Evolutionary conservation across 371 early-diverging fungal species (phyloP).

Genomic region (Blastocladiella emersonii): DNA sequence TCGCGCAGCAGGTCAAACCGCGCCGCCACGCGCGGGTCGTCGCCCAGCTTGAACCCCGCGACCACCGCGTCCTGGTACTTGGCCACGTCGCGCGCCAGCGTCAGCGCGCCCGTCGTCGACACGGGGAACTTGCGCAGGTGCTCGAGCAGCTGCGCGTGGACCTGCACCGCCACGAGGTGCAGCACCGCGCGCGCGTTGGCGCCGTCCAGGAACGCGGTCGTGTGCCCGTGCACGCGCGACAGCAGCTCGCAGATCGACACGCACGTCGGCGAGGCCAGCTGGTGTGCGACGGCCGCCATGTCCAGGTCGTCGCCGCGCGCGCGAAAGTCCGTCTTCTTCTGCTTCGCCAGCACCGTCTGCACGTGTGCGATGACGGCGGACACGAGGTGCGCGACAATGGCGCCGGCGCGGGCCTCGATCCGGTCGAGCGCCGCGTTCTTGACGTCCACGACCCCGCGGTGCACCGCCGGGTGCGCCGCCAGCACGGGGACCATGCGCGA

Average conservation of each 20-base stretch:
- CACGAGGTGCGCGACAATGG: conserved; percentile 23
- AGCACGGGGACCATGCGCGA: conserved; percentile 63
- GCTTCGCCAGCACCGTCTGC: conserved; percentile 18
- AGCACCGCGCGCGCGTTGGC: conserved; percentile 65
- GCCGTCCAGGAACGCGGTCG: conserved; percentile 39
- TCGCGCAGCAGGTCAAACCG: conserved; percentile 84
- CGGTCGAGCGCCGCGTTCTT: conserved; percentile 76
- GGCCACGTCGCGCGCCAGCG: conserved; percentile 79
- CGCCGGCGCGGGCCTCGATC: conserved; percentile 62
- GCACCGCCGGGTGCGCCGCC: conserved; percentile 55
- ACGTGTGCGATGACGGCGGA: neutral
- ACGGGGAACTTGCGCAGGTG: conserved; percentile 81
- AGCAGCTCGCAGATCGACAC: conserved; percentile 60
- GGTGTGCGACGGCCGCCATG: conserved; percentile 15
- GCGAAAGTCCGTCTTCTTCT: conserved; percentile 27
- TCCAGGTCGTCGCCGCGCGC: neutral
- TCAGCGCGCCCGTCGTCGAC: conserved; percentile 66
- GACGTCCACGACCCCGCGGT: conserved; percentile 61
- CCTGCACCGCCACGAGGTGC: conserved; percentile 24
- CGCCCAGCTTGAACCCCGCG: conserved; percentile 51
- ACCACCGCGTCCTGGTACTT: conserved; percentile 74
- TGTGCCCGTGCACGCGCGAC: conserved; percentile 30
- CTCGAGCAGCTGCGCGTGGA: conserved; percentile 46
- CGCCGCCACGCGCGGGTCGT: conserved; percentile 50
- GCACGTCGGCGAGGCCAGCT: conserved; percentile 49